Percentiles rank a stretch among this genome's conserved stretches.
These are phyloP conservation scores for Dendrocalamus sinicus DNA, from an alignment of 176 grass and related monocot species.

Conservation along the genomic window DNA sequence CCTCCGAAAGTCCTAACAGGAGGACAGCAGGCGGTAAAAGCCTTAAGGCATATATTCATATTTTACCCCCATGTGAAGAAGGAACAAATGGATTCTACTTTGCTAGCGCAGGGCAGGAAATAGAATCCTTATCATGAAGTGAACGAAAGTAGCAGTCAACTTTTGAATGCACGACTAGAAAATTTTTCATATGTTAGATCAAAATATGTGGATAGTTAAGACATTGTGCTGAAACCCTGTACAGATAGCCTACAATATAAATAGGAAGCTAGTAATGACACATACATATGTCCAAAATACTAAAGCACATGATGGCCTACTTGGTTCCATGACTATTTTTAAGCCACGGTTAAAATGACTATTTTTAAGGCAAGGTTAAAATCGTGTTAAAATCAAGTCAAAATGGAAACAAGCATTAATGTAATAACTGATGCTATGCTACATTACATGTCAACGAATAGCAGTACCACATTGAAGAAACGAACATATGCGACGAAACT, in stretches of 20 bases:
- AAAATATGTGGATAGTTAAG: not conserved
- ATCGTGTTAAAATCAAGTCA: slow-evolving; percentile 3
- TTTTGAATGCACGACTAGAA: not conserved
- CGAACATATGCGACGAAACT: not conserved
- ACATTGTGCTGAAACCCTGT: not conserved
- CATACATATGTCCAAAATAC: not conserved
- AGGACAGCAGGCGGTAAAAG: not conserved
- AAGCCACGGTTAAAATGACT: not conserved
- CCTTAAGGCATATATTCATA: slow-evolving; percentile 27
- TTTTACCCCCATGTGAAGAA: slow-evolving; percentile 37
- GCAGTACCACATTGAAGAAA: not conserved
- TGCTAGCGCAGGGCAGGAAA: not conserved
- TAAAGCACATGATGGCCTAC: not conserved
- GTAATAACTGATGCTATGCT: not conserved
- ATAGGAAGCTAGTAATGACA: not conserved
- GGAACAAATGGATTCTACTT: slow-evolving; percentile 23
- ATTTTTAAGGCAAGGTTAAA: not conserved
- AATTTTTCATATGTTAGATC: not conserved
- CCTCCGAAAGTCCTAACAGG: not conserved
- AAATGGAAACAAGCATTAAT: not conserved
- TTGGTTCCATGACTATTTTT: slow-evolving; percentile 11
- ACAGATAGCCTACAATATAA: slow-evolving; percentile 3
- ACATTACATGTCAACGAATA: not conserved
- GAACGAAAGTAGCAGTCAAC: not conserved
- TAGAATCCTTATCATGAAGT: slow-evolving; percentile 42